These are phyloP conservation scores for Talaromyces sp. DNA, from an alignment of 2,329 filamentous ascomycete genomes.

Conservation along the genomic window DNA sequence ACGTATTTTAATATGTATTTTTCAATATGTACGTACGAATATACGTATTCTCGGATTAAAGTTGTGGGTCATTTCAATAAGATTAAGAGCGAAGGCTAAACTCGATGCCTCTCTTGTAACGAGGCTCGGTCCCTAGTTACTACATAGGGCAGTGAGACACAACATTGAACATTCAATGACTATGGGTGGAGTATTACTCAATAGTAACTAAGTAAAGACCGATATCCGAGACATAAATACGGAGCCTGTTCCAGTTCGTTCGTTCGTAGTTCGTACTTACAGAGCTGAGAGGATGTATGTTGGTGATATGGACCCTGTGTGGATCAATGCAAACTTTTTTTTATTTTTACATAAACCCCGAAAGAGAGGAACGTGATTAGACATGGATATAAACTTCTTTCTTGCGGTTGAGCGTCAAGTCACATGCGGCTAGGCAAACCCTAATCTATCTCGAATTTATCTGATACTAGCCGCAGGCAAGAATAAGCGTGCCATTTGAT, in stretches of 20 bases:
- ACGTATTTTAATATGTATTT: background rate
- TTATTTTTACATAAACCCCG: background rate
- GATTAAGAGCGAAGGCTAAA: slow-evolving; percentile 5
- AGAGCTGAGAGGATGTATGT: too few species aligned
- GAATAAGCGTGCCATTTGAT: background rate
- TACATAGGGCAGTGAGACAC: too few species aligned
- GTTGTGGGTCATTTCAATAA: slow-evolving; percentile 4
- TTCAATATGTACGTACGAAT: background rate
- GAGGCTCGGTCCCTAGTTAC: background rate
- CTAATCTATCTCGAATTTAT: background rate
- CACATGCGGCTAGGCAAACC: background rate
- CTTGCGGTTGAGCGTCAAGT: background rate
- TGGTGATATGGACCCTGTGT: background rate
- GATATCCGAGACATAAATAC: too few species aligned
- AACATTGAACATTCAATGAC: too few species aligned
- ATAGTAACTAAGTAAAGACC: too few species aligned
- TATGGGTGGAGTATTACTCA: too few species aligned
- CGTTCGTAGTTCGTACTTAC: too few species aligned
- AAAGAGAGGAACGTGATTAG: background rate
- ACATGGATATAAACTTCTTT: background rate
- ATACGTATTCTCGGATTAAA: background rate
- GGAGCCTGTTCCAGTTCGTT: too few species aligned
- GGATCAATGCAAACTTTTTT: background rate
- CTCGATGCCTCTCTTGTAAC: background rate
- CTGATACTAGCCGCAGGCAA: background rate